These are phyloP conservation scores for Vicia villosa DNA, from an alignment of 306 rosid genomes.

Conservation along the genomic window DNA sequence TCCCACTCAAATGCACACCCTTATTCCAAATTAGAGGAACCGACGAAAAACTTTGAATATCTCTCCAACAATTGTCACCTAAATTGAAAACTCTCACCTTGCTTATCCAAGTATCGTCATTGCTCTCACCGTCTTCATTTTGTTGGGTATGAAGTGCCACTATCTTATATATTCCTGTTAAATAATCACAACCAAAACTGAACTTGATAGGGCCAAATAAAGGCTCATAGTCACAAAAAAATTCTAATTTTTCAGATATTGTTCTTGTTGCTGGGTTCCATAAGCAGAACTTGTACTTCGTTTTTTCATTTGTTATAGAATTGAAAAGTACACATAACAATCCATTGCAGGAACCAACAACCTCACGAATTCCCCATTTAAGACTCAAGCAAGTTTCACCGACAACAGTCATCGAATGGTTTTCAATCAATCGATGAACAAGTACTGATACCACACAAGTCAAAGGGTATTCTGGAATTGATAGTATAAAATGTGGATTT, in stretches of 20 bases:
- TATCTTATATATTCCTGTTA: neutral
- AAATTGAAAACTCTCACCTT: neutral
- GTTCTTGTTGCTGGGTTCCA: neutral
- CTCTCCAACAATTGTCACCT: neutral
- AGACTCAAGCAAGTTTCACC: neutral
- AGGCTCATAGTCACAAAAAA: neutral
- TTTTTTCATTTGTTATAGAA: no score
- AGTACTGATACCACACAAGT: neutral
- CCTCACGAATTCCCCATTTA: no score
- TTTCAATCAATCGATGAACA: neutral
- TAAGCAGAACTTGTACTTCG: neutral
- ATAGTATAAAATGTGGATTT: neutral
- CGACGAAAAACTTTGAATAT: neutral
- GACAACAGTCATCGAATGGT: neutral
- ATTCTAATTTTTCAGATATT: neutral
- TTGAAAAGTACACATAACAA: neutral
- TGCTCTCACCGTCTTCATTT: neutral
- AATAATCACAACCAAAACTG: neutral
- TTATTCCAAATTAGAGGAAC: neutral
- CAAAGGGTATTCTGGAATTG: neutral
- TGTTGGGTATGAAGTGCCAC: neutral
- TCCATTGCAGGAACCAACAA: neutral
- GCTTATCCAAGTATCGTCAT: no score
- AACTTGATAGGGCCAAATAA: neutral
- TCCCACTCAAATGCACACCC: neutral